Percentiles rank a stretch among this genome's conserved stretches.
Evolutionary conservation across 1,139 yeast species (phyloP).

Genomic region (Candida frijolesensis): DNA sequence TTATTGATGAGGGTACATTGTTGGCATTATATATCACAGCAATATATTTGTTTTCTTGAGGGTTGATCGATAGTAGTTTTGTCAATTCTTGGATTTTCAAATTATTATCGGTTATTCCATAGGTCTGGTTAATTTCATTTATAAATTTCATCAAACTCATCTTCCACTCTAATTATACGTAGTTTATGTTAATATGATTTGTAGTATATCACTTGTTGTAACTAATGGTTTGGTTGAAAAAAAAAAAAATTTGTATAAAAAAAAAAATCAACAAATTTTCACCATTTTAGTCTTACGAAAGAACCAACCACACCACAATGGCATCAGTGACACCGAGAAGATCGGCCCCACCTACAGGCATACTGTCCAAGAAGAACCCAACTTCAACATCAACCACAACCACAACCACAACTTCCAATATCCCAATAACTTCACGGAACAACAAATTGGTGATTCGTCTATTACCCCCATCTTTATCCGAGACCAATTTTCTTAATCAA

Average conservation of each 20-base stretch:
- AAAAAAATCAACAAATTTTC: constrained; percentile 2
- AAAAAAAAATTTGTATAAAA: neutral
- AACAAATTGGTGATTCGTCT: constrained; percentile 20
- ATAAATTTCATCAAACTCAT: constrained; percentile 21
- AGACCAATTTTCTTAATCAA: constrained; percentile 21
- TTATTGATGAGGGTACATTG: constrained; percentile 8
- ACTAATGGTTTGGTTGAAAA: neutral
- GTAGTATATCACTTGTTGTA: neutral
- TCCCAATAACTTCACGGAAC: constrained; percentile 1
- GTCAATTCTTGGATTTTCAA: constrained; percentile 11
- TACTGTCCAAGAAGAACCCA: constrained; percentile 1
- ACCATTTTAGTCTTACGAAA: neutral
- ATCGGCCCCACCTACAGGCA: constrained; percentile 1
- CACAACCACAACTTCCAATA: neutral
- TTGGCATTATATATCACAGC: constrained; percentile 9
- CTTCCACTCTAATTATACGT: constrained; percentile 13
- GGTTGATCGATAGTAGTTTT: constrained; percentile 13
- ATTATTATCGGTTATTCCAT: constrained; percentile 8
- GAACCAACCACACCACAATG: constrained; percentile 7
- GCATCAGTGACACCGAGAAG: constrained; percentile 15
- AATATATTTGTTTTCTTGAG: constrained; percentile 12
- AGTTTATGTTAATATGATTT: neutral
- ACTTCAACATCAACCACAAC: neutral
- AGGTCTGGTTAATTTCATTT: constrained; percentile 12
- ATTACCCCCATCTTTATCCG: constrained; percentile 23